Base-by-base conservation (phyloP, 352 stramenopile species). In the Pythium grandisporangium region DNA sequence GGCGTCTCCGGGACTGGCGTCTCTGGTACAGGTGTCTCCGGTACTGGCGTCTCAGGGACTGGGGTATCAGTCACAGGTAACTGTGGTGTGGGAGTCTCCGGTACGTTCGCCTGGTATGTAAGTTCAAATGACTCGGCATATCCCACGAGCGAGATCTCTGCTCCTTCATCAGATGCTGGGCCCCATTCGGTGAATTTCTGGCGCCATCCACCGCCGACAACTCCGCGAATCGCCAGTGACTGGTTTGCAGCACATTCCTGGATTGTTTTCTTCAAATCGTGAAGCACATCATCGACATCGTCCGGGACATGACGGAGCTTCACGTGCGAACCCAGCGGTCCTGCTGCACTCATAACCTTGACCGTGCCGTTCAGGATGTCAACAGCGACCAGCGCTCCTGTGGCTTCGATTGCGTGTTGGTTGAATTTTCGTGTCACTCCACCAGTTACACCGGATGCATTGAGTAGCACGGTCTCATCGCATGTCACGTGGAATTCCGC, bases 111-210 rank as follows among this genome's bases (percentile, higher is more conserved):
- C 4, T 45, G 32, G 33, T 55, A 63, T 6, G 23, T 36, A 6
- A 64, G 39, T 16, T 64, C 53, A 27, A 64, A 64, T 12, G 55
- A 43, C 32, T 61, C 38, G 21, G 55, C 55, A 20, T 64, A 64
- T 4, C 42, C 51, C 11, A 64, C 44, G n/a, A 61, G 36, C 20
- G 42, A 39, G 19, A 30, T 61, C 23, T 37, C 35, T n/a, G 25
- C 45, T n/a, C n/a, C n/a, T 6, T 45, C 37, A 8, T 41, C 45
- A 11, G 39, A 38, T 7, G 26, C 19, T 12, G 13, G n/a, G 16
- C 11, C 39, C 26, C 20, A 63, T 13, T 51, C 30, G 14, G 54
- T 45, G 27, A 50, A 59, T 22, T 45, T 45, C 19, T 66, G 51
- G 24, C 37, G 41, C 52, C 56, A 66, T 2, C 52, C 56, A 17